phyloP scores from a whole-genome alignment of 1,284 basidiomycete species.

The Polyporus tsugae region DNA sequence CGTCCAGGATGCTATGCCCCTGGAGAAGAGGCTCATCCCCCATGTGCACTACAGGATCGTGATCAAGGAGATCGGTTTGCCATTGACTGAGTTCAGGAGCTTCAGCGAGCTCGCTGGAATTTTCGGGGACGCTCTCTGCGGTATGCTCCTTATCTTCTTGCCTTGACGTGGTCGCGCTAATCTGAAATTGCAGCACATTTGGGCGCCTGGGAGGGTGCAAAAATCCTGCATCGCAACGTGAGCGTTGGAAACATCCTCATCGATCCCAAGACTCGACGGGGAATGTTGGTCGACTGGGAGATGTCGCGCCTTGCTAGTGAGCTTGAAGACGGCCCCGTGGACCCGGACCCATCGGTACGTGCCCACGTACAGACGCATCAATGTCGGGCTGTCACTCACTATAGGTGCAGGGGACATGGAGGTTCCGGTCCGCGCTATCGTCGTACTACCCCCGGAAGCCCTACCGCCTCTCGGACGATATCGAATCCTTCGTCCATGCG shows the following conservation, averaged over 20 bases:
- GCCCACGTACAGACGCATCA: too few species aligned
- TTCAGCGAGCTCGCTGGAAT: not conserved
- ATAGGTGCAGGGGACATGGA: conserved; percentile 32
- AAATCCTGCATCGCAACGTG: too few species aligned
- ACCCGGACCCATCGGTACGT: conserved; percentile 11
- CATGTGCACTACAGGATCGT: conserved; percentile 13
- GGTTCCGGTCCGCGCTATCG: conserved; percentile 16
- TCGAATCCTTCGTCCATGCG: conserved; percentile 26
- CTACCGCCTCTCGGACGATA: conserved; percentile 24
- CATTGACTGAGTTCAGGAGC: conserved; percentile 2
- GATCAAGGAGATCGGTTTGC: conserved; percentile 9
- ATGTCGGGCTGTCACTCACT: too few species aligned
- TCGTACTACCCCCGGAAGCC: conserved; percentile 15
- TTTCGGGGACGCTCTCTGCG: not conserved
- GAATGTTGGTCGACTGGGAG: conserved; percentile 16
- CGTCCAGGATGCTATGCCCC: conserved; percentile 1
- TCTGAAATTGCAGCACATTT: too few species aligned
- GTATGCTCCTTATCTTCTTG: too few species aligned
- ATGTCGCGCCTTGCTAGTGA: not conserved
- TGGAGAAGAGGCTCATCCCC: not conserved
- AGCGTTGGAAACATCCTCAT: too few species aligned
- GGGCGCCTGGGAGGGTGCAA: too few species aligned
- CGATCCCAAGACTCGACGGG: not conserved
- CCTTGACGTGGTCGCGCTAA: too few species aligned
- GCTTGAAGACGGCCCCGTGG: not conserved